Conservation (phyloP, 2,329 filamentous ascomycete genomes). For the Exophiala aquamarina region DNA sequence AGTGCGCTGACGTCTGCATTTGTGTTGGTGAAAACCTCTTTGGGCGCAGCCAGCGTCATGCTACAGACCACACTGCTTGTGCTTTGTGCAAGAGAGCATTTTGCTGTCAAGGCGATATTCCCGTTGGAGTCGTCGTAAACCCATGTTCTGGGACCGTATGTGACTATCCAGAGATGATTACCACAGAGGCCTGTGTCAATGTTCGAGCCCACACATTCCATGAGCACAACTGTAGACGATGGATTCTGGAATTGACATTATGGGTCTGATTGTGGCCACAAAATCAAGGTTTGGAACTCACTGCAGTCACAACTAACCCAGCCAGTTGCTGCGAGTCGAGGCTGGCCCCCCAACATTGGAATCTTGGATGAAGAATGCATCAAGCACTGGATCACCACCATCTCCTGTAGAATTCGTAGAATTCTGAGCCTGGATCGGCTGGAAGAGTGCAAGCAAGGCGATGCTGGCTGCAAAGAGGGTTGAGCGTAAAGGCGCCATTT, state of each 20-base stretch:
- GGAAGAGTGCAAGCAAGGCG: too few species aligned
- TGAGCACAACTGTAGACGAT: neutral
- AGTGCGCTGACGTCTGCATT: constrained; percentile 1
- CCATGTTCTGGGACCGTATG: constrained; percentile 2
- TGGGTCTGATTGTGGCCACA: neutral
- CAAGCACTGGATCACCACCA: neutral
- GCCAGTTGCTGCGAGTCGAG: constrained; percentile 2
- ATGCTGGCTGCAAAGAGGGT: too few species aligned
- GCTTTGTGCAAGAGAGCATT: constrained; percentile 5
- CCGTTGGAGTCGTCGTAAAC: neutral
- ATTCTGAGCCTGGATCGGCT: neutral
- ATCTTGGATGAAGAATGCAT: constrained; percentile 4
- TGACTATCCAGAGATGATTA: constrained; percentile 1
- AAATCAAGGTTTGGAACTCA: neutral
- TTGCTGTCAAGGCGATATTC: neutral
- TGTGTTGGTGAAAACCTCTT: constrained; percentile 3
- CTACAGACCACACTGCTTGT: neutral
- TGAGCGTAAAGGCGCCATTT: too few species aligned
- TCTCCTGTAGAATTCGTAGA: neutral
- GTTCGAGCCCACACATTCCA: constrained; percentile 1
- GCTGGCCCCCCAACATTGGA: neutral
- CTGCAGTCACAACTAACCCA: neutral
- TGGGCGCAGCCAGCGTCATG: neutral
- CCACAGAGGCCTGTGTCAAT: constrained; percentile 2
- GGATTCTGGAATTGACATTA: neutral